These are phyloP conservation scores for Boletellus ananiceps DNA, from an alignment of 768 basidiomycete genomes.

Conservation along the genomic window DNA sequence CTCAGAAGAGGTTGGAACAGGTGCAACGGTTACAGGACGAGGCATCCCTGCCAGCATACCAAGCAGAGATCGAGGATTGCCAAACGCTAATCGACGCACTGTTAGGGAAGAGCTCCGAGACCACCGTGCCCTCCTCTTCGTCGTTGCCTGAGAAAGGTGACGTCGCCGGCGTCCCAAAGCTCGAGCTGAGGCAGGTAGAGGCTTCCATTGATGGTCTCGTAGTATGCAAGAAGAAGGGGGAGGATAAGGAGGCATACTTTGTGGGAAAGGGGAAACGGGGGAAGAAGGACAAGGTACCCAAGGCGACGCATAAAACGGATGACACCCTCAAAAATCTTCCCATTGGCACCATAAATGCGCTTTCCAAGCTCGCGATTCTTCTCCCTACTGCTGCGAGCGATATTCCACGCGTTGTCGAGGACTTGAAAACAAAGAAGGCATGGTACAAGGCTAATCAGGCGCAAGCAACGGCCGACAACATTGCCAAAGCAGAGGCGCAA, in stretches of 20 bases:
- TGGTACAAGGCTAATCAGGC: conserved; percentile 95
- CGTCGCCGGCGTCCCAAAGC: conserved; percentile 65
- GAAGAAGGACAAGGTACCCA: conserved; percentile 49
- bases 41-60: conserved; percentile 85
- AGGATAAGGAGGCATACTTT: conserved; percentile 79
- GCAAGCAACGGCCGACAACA: conserved; percentile 70
- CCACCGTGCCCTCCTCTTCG: conserved; percentile 40
- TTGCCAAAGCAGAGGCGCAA: conserved; percentile 74
- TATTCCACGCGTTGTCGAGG: conserved; percentile 78
- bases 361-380: conserved; percentile 84
- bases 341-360: conserved; percentile 80
- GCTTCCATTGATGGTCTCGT: conserved; percentile 60
- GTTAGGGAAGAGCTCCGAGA: conserved; percentile 56
- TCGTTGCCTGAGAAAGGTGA: conserved; percentile 38
- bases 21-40: conserved; percentile 83
- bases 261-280: conserved; percentile 64
- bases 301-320: conserved; percentile 35
- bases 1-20: conserved; percentile 73
- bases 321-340: conserved; percentile 56
- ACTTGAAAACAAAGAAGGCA: conserved; percentile 88
- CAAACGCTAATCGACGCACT: conserved; percentile 87
- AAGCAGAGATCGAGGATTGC: conserved; percentile 93
- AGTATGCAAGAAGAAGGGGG: conserved; percentile 87
- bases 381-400: conserved; percentile 77
- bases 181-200: conserved; percentile 85